Conservation (phyloP, 768 basidiomycete species). For the Russula sp. region DNA sequence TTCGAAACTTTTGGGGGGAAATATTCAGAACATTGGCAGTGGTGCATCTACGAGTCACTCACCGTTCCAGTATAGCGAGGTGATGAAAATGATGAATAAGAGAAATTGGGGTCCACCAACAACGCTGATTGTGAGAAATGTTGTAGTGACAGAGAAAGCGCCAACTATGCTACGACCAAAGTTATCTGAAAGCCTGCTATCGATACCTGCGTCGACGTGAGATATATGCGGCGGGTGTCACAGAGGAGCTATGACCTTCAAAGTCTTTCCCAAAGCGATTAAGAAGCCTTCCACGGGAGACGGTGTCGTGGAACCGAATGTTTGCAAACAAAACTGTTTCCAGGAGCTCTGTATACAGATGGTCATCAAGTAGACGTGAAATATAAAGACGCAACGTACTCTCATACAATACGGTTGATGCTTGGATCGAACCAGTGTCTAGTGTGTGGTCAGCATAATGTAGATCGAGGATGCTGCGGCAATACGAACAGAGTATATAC, state of each 20-base stretch:
- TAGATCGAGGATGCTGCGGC: neutral
- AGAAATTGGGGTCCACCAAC: constrained; percentile 80
- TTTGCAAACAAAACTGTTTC: constrained; percentile 83
- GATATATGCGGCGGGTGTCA: neutral
- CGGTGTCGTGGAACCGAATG: constrained; percentile 91
- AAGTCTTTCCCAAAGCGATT: constrained; percentile 91
- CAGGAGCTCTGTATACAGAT: constrained; percentile 48
- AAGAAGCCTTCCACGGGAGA: constrained; percentile 76
- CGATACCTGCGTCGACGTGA: constrained; percentile 54
- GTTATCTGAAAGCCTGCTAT: constrained; percentile 79
- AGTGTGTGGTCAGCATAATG: constrained; percentile 27
- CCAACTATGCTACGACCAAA: constrained; percentile 78
- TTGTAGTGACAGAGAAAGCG: constrained; percentile 65
- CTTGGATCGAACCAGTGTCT: constrained; percentile 78
- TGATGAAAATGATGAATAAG: constrained; percentile 53
- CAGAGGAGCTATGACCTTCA: constrained; percentile 46
- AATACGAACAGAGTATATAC: constrained; percentile 64
- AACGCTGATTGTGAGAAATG: constrained; percentile 67
- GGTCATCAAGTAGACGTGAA: constrained; percentile 12
- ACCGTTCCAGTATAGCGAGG: constrained; percentile 71
- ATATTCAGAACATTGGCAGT: constrained; percentile 2
- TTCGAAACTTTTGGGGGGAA: constrained; percentile 8
- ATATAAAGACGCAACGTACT: constrained; percentile 37
- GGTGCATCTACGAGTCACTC: constrained; percentile 28
- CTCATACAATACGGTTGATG: constrained; percentile 74